These are phyloP conservation scores for Chrysoporthe puriensis DNA, from an alignment of 2,329 filamentous ascomycete genomes.

Conservation along the genomic window DNA sequence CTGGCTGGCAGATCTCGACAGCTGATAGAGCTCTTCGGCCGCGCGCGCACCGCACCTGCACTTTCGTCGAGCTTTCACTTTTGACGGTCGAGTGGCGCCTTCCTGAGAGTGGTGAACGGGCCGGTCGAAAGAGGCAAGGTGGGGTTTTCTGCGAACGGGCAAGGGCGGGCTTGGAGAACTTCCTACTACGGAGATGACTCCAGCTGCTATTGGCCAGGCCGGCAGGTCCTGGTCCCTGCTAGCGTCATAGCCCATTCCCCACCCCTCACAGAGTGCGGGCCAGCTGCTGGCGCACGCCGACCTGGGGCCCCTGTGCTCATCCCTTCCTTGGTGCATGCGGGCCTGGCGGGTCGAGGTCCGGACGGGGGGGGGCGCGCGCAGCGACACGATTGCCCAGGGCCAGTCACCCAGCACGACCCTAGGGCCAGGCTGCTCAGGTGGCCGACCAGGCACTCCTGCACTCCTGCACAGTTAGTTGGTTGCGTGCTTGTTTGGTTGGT, in stretches of 20 bases:
- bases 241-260: neutral
- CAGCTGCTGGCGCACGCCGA: neutral
- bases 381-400: too few relatives aligned
- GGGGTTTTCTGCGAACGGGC: constrained; percentile 7
- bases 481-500: too few relatives aligned
- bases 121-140: constrained; percentile 7
- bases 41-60: neutral
- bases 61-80: neutral
- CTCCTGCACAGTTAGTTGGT: too few relatives aligned
- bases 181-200: constrained; percentile 17
- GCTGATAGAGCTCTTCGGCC: neutral
- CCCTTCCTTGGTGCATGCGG: neutral
- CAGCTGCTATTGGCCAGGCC: constrained; percentile 1
- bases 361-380: neutral
- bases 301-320: too few relatives aligned
- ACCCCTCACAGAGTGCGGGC: neutral
- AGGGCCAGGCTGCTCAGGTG: too few relatives aligned
- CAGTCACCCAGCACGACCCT: too few relatives aligned
- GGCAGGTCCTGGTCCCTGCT: constrained; percentile 12
- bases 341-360: constrained; percentile 1
- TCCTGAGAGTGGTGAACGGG: neutral
- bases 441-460: too few relatives aligned
- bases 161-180: constrained; percentile 11
- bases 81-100: neutral
- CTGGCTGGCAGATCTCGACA: neutral